These are phyloP conservation scores for Paramecium sexaurelia DNA, from an alignment of 73 alveolate genomes.

Conservation along the genomic window DNA sequence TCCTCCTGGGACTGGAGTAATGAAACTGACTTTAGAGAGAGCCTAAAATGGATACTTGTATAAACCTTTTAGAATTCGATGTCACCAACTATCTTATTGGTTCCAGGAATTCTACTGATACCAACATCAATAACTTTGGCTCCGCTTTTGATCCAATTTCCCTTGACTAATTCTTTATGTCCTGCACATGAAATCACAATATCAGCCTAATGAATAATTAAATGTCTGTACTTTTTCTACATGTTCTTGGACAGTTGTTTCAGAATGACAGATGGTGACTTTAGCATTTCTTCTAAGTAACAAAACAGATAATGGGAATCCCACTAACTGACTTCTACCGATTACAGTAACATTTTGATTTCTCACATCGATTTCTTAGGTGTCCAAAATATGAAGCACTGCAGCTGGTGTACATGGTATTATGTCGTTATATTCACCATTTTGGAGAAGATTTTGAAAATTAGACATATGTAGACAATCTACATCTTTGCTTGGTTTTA, in stretches of 20 bases:
- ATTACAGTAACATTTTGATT: conserved; percentile 69
- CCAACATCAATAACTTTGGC: conserved; percentile 85
- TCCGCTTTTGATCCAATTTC: conserved; percentile 80
- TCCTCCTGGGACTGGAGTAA: conserved; percentile 90
- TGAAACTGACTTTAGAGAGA: conserved; percentile 58
- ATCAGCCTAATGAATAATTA: conserved; percentile 66
- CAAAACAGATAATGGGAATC: conserved; percentile 77
- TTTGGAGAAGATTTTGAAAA: conserved; percentile 34
- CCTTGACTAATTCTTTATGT: conserved; percentile 71
- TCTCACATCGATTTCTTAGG: conserved; percentile 15
- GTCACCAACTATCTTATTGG: conserved; percentile 53
- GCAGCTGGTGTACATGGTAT: conserved; percentile 70
- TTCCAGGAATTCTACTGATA: conserved; percentile 59
- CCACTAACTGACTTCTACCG: conserved; percentile 77
- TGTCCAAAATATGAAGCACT: conserved; percentile 48
- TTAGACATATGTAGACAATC: conserved; percentile 64
- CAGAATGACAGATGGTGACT: conserved; percentile 72
- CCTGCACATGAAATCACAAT: conserved; percentile 81
- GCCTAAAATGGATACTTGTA: not conserved
- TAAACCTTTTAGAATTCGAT: conserved; percentile 55
- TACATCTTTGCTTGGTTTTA: conserved; percentile 76
- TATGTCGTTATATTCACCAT: conserved; percentile 41
- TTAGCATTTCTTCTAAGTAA: conserved; percentile 69
- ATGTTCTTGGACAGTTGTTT: conserved; percentile 57
- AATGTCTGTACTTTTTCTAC: conserved; percentile 49